phyloP scores from a whole-genome alignment of 148 eudicot genomes.

The Chenopodium berlandieri region DNA sequence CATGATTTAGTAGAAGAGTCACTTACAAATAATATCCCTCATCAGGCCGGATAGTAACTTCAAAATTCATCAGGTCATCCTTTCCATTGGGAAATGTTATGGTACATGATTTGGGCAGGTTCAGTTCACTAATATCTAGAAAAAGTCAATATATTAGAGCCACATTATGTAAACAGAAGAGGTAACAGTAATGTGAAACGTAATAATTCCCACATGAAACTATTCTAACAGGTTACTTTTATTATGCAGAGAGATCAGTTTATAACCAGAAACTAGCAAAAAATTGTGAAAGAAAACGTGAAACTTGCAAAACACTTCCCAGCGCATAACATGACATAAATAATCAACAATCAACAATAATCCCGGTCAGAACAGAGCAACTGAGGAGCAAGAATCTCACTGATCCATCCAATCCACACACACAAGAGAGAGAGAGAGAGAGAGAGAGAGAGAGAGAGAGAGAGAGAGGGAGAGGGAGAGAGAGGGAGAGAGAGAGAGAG shows the following conservation, averaged over 20 bases:
- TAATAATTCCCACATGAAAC: not conserved
- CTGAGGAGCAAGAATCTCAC: not conserved
- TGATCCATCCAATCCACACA: not conserved
- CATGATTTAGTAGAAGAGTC: not conserved
- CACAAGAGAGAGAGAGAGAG: not conserved
- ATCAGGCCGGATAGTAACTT: constrained; percentile 77
- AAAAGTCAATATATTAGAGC: constrained; percentile 10
- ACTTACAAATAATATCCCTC: constrained; percentile 83
- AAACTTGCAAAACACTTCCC: too few species aligned
- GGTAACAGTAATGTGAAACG: not conserved
- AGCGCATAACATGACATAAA: too few species aligned
- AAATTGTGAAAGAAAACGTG: too few species aligned
- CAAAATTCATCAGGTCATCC: constrained; percentile 90
- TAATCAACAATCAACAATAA: not conserved
- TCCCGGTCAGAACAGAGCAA: not conserved
- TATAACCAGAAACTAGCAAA: too few species aligned
- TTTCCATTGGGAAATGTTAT: constrained; percentile 73
- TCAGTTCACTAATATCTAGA: constrained; percentile 81
- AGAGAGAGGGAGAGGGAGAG: too few species aligned
- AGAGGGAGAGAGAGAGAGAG: too few species aligned
- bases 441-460: too few species aligned
- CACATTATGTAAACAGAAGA: not conserved
- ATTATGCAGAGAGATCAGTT: too few species aligned
- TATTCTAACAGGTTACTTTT: not conserved
- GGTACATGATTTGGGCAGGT: constrained; percentile 67